phyloP scores from a whole-genome alignment of 371 early-diverging fungal species.

The Blakeslea trispora region DNA sequence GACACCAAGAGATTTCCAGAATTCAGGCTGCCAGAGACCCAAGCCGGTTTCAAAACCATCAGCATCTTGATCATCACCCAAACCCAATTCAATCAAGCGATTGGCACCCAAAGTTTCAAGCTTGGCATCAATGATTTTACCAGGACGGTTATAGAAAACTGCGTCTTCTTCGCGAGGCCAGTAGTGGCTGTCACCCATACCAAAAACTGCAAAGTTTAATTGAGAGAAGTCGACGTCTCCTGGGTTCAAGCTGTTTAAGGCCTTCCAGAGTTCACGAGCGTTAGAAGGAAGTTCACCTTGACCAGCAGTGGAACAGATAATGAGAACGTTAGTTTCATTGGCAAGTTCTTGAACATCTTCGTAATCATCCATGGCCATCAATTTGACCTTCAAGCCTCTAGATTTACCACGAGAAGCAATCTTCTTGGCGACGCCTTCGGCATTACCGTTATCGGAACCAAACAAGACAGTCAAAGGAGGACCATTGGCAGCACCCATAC shows the following conservation, averaged over 20 bases:
- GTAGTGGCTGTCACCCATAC: constrained; percentile 92
- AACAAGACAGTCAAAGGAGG: constrained; percentile 83
- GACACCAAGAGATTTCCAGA: constrained; percentile 85
- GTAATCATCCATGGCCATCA: constrained; percentile 81
- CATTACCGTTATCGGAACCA: constrained; percentile 93
- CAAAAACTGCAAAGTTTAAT: constrained; percentile 80
- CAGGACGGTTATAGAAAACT: constrained; percentile 88
- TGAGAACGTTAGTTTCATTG: constrained; percentile 73
- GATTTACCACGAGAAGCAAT: constrained; percentile 78
- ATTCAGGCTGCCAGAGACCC: constrained; percentile 73
- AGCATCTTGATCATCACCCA: constrained; percentile 92
- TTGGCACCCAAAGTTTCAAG: constrained; percentile 75
- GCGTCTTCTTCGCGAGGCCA: constrained; percentile 93
- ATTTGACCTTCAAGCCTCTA: constrained; percentile 73
- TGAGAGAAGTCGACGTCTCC: constrained; percentile 71
- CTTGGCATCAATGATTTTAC: constrained; percentile 81
- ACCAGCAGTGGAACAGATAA: constrained; percentile 87
- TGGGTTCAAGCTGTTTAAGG: constrained; percentile 50
- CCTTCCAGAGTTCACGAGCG: constrained; percentile 85
- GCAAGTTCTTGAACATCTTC: constrained; percentile 74
- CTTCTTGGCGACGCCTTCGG: constrained; percentile 81
- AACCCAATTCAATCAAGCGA: constrained; percentile 64
- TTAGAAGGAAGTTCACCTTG: constrained; percentile 96
- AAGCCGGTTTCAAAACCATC: constrained; percentile 89
- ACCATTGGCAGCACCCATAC: constrained; percentile 69